A percentile compares a stretch with the other conserved stretches of the same genome.
Conservation (phyloP, 2,329 filamentous ascomycete genomes). For the Cladosporium sp. region DNA sequence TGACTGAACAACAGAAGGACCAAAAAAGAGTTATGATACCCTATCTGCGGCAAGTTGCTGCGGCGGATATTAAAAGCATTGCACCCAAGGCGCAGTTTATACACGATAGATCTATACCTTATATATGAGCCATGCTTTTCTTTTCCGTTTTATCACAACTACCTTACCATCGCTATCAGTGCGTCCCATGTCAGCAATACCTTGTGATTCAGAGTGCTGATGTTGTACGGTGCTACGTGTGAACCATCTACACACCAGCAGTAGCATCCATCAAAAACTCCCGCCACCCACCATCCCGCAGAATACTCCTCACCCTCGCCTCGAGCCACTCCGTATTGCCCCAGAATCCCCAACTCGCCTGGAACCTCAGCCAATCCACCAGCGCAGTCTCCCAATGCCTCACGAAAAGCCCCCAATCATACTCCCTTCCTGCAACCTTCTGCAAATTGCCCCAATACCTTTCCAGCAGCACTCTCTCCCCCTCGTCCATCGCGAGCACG, state of each 20-base stretch:
- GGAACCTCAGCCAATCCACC: slow-evolving; percentile 62
- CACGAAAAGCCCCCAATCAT: slow-evolving; percentile 56
- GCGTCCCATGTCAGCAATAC: background rate
- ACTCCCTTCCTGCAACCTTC: slow-evolving; percentile 39
- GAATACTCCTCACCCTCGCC: slow-evolving; percentile 24
- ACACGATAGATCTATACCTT: slow-evolving; percentile 6
- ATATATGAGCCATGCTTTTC: background rate
- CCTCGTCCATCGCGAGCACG: slow-evolving; percentile 50
- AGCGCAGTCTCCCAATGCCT: slow-evolving; percentile 67
- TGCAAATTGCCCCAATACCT: slow-evolving; percentile 49
- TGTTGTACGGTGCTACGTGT: too few species aligned
- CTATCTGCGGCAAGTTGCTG: background rate
- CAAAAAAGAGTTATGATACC: slow-evolving; percentile 11
- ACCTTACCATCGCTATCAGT: too few species aligned
- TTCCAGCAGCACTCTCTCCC: slow-evolving; percentile 54
- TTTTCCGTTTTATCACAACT: background rate
- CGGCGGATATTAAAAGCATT: background rate
- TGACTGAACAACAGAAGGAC: background rate
- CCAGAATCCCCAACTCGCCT: slow-evolving; percentile 37
- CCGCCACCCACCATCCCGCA: slow-evolving; percentile 23
- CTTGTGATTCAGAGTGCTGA: background rate
- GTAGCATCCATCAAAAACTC: background rate
- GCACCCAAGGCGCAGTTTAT: background rate
- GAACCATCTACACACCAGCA: background rate
- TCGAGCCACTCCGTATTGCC: slow-evolving; percentile 33